These are phyloP conservation scores for Suhomyces chickasaworum DNA, from an alignment of 1,139 yeast genomes.

Conservation along the genomic window DNA sequence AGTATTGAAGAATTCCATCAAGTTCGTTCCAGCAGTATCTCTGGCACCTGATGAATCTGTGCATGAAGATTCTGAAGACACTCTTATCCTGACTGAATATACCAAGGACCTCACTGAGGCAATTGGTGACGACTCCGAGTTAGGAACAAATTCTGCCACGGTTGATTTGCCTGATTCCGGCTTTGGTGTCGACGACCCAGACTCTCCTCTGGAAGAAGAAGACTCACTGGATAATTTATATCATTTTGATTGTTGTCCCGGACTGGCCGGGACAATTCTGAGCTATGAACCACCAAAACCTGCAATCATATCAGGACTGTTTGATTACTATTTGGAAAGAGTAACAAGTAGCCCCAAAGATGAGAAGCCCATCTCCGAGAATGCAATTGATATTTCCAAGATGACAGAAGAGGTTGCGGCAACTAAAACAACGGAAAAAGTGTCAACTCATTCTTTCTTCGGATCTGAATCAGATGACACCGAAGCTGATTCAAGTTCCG, in stretches of 20 bases:
- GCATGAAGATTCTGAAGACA: constrained; percentile 2
- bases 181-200: constrained; percentile 2
- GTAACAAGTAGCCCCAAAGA: background rate
- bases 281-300: constrained; percentile 8
- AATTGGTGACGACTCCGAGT: constrained; percentile 10
- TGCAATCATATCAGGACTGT: constrained; percentile 1
- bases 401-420: background rate
- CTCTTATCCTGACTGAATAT: constrained; percentile 3
- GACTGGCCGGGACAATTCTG: constrained; percentile 13
- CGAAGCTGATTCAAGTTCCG: background rate
- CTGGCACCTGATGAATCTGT: background rate
- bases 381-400: background rate
- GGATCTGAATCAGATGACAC: background rate
- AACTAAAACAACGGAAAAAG: background rate
- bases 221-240: constrained; percentile 8
- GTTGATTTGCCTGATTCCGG: background rate
- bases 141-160: background rate
- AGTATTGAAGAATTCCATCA: constrained; percentile 14
- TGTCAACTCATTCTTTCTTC: background rate
- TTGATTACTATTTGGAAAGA: constrained; percentile 6
- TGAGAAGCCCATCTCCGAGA: background rate
- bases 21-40: constrained; percentile 15
- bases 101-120: constrained; percentile 12
- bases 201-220: constrained; percentile 12
- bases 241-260: constrained; percentile 14